phyloP scores from a whole-genome alignment of 176 grass and related monocot genomes.

The Triticum turgidum region DNA sequence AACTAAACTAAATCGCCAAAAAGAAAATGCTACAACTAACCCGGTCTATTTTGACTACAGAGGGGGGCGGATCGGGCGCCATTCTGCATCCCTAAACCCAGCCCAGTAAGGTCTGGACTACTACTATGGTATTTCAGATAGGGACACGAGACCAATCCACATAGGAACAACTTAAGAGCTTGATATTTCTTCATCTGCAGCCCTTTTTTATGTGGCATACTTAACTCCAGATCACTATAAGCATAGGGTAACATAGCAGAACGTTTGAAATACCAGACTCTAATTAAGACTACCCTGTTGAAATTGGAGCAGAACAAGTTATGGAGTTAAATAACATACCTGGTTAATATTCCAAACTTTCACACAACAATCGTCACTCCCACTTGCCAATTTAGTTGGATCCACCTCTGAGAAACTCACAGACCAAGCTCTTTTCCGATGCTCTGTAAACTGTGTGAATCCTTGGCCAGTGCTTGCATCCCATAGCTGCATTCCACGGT shows the following conservation, averaged over 20 bases:
- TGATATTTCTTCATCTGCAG: not conserved
- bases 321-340: constrained; percentile 48
- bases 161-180: constrained; percentile 2
- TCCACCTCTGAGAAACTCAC: constrained; percentile 91
- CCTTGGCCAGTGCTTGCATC: constrained; percentile 95
- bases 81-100: no score
- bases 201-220: not conserved
- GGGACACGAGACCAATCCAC: not conserved
- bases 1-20: no score
- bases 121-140: not conserved
- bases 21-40: no score
- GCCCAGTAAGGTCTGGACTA: not conserved
- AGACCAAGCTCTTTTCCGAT: constrained; percentile 95
- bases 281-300: constrained; percentile 7
- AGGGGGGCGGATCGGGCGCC: no score
- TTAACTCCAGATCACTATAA: not conserved
- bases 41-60: no score
- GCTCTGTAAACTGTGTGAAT: constrained; percentile 70
- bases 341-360: constrained; percentile 97
- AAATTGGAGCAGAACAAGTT: constrained; percentile 18
- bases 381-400: constrained; percentile 88
- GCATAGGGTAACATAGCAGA: not conserved
- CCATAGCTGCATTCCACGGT: constrained; percentile 78
- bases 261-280: not conserved
- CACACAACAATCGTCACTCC: constrained; percentile 88